A percentile compares a stretch with the other conserved stretches of the same genome.
phyloP scores from a whole-genome alignment of 495 filamentous ascomycete species.

The Cryomyces minteri region DNA sequence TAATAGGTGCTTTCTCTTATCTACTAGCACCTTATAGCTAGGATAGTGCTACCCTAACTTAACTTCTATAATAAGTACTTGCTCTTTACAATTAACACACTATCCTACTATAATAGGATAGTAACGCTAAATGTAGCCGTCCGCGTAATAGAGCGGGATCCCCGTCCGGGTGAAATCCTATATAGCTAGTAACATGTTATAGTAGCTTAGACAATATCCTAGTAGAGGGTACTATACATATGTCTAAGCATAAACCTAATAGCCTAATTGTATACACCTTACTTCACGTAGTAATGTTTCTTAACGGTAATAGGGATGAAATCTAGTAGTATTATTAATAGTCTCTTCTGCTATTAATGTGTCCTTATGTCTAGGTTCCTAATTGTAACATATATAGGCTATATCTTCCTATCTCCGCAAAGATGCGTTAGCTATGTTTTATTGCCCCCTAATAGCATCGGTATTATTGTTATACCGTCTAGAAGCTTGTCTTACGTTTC shows the following conservation, averaged over 20 bases:
- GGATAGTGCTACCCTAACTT: conserved; percentile 1
- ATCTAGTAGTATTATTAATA: neutral
- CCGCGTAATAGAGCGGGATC: neutral
- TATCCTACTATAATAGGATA: neutral
- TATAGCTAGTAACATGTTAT: neutral
- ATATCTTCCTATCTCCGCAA: neutral
- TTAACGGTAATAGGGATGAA: neutral
- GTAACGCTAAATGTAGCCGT: neutral
- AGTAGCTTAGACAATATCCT: neutral
- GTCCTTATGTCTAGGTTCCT: neutral
- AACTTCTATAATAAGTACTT: conserved; percentile 1
- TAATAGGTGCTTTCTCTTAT: neutral
- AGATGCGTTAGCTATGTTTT: neutral
- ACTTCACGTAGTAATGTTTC: neutral
- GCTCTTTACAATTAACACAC: neutral
- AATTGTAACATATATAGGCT: neutral
- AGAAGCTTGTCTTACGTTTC: neutral
- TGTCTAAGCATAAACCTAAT: neutral
- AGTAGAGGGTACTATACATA: neutral
- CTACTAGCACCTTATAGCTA: neutral
- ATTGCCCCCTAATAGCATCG: neutral
- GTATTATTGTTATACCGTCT: neutral
- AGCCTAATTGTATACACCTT: neutral
- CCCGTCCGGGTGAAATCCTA: neutral
- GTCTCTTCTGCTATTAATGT: neutral